Percentiles rank a stretch among this genome's conserved stretches.
Evolutionary conservation across 2,329 filamentous ascomycete genomes (phyloP).

Genomic region (Penicillium frequentans): DNA sequence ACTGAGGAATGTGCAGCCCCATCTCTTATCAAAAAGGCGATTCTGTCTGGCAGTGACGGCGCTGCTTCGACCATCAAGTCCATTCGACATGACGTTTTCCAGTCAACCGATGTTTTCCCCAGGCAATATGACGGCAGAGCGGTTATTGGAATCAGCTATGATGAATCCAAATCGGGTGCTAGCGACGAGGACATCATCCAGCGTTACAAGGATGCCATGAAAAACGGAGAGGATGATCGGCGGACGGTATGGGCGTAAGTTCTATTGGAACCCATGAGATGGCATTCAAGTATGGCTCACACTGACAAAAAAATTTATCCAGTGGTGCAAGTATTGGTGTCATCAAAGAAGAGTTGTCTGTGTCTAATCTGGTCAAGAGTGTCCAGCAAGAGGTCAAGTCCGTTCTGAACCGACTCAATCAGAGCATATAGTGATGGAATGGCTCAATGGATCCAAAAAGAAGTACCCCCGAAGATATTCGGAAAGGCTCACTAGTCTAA

Average conservation of each 20-base stretch:
- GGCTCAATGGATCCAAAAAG: not conserved
- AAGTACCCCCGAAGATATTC: too few species aligned
- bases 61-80: slow-evolving; percentile 50
- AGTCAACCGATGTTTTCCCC: slow-evolving; percentile 22
- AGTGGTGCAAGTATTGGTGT: slow-evolving; percentile 19
- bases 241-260: slow-evolving; percentile 24
- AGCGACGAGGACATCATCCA: slow-evolving; percentile 19
- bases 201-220: slow-evolving; percentile 15
- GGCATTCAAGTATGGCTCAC: not conserved
- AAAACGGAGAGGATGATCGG: slow-evolving; percentile 15
- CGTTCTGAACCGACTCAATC: slow-evolving; percentile 4
- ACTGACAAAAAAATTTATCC: not conserved
- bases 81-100: slow-evolving; percentile 18
- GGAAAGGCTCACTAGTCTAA: too few species aligned
- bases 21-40: slow-evolving; percentile 41
- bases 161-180: slow-evolving; percentile 10
- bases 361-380: slow-evolving; percentile 10
- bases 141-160: slow-evolving; percentile 15
- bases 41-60: slow-evolving; percentile 47
- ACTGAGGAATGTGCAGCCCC: slow-evolving; percentile 47
- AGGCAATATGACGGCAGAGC: slow-evolving; percentile 21
- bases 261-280: not conserved
- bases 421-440: not conserved
- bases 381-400: slow-evolving; percentile 9
- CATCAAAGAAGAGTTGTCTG: slow-evolving; percentile 15